Conservation (phyloP, 441 rosid species). For the Jatropha podagrica region DNA sequence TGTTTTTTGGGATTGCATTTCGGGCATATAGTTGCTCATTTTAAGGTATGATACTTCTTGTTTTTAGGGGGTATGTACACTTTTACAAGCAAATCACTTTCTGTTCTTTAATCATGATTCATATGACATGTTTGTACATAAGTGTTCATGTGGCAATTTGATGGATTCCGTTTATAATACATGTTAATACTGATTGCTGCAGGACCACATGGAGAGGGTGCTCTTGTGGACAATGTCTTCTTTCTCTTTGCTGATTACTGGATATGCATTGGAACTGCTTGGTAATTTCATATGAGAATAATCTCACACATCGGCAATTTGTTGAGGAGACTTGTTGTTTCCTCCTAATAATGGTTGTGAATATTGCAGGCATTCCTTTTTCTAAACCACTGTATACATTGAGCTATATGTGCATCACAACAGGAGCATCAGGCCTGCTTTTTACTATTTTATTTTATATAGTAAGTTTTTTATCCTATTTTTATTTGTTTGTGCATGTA, state of each 20-base stretch:
- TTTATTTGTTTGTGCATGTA: not conserved
- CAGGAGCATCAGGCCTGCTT: slow-evolving; percentile 61
- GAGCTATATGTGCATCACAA: slow-evolving; percentile 58
- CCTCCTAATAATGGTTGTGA: slow-evolving; percentile 11
- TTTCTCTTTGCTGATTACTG: slow-evolving; percentile 35
- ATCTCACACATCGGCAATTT: slow-evolving; percentile 5
- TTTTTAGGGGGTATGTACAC: not conserved
- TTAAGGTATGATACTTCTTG: slow-evolving; percentile 36
- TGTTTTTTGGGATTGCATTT: slow-evolving; percentile 60
- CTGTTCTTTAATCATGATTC: not conserved
- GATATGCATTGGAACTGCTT: slow-evolving; percentile 40
- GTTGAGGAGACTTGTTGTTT: not conserved
- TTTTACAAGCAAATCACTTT: not conserved
- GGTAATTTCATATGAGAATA: slow-evolving; percentile 33
- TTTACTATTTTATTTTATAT: slow-evolving; percentile 46
- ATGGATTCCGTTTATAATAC: slow-evolving; percentile 9
- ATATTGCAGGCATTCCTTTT: slow-evolving; percentile 52
- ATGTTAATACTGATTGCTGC: slow-evolving; percentile 22
- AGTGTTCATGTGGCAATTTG: not conserved
- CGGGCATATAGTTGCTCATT: slow-evolving; percentile 55
- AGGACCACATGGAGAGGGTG: slow-evolving; percentile 43
- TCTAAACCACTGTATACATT: slow-evolving; percentile 61
- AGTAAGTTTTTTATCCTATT: slow-evolving; percentile 34
- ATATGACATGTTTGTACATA: not conserved
- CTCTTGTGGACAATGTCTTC: slow-evolving; percentile 46